These are phyloP conservation scores for Xylariaceae sp. DNA, from an alignment of 2,329 filamentous ascomycete species.

Conservation along the genomic window DNA sequence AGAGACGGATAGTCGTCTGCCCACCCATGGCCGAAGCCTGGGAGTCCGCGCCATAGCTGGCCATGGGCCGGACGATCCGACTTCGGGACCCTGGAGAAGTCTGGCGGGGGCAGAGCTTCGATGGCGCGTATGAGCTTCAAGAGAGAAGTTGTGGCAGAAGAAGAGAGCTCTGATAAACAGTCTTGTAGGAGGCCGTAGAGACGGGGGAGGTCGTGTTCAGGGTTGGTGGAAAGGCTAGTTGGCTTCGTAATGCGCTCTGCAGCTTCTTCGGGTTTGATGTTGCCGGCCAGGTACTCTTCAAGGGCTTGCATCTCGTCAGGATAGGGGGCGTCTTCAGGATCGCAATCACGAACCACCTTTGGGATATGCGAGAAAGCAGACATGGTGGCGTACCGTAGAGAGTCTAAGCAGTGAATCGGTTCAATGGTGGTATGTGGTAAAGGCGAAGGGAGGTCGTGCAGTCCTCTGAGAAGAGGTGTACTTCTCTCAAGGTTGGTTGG, in stretches of 20 bases:
- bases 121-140: neutral
- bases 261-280: neutral
- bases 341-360: no score
- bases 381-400: no score
- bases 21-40: conserved; percentile 5
- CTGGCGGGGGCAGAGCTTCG: conserved; percentile 2
- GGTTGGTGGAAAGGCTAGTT: no score
- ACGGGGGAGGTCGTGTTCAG: no score
- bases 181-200: no score
- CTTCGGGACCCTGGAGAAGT: conserved; percentile 1
- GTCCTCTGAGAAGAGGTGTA: no score
- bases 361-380: no score
- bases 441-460: no score
- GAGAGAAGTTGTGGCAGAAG: conserved; percentile 2
- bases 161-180: neutral
- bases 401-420: no score
- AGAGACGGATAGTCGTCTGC: conserved; percentile 1
- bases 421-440: no score
- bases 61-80: conserved; percentile 1
- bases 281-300: conserved; percentile 1
- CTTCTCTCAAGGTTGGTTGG: no score
- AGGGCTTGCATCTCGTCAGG: conserved; percentile 3
- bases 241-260: no score
- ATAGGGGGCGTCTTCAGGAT: conserved; percentile 4
- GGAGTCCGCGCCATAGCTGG: conserved; percentile 8